These are phyloP conservation scores for Cladosporium cucumerinum DNA, from an alignment of 2,329 filamentous ascomycete genomes.

Conservation along the genomic window DNA sequence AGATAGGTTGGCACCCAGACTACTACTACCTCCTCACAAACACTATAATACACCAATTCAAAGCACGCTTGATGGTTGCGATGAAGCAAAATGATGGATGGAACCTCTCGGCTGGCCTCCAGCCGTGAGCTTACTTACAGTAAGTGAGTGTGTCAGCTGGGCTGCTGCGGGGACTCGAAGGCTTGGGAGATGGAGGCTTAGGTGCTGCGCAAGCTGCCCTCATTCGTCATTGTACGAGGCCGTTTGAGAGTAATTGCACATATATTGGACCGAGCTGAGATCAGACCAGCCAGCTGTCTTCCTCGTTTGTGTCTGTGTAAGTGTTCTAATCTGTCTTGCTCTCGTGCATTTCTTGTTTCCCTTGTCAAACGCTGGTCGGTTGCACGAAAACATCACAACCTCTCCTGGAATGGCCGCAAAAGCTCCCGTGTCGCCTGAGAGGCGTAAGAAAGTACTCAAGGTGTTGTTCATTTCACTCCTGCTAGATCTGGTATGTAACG, in stretches of 20 bases:
- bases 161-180: not conserved
- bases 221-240: constrained; percentile 4
- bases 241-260: constrained; percentile 1
- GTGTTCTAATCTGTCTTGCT: not conserved
- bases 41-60: not conserved
- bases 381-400: not conserved
- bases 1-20: not conserved
- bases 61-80: not conserved
- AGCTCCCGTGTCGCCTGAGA: constrained; percentile 22
- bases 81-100: not conserved
- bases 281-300: constrained; percentile 8
- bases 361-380: constrained; percentile 2
- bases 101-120: not conserved
- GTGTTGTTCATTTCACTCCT: constrained; percentile 88
- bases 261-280: not conserved
- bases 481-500: constrained; percentile 71
- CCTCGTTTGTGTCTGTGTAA: not conserved
- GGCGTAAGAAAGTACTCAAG: constrained; percentile 74
- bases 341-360: not conserved
- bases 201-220: not conserved
- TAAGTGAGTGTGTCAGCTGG: not conserved
- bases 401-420: constrained; percentile 16
- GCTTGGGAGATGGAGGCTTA: not conserved
- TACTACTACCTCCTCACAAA: not conserved
- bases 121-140: not conserved